A percentile compares a stretch with the other conserved stretches of the same genome.
Conservation (phyloP, 306 rosid genomes). For the Calophaca sinica region DNA sequence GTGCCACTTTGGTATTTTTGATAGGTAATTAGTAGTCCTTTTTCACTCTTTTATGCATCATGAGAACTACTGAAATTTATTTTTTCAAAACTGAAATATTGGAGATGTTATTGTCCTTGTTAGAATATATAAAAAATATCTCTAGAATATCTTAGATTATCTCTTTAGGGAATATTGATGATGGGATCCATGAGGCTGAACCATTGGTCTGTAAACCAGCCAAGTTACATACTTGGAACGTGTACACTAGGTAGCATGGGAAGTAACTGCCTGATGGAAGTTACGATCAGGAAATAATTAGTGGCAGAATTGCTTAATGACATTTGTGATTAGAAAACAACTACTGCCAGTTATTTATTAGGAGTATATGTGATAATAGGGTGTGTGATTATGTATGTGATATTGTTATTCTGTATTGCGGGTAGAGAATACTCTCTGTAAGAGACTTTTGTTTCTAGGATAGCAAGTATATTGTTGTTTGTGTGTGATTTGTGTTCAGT, state of each 20-base stretch:
- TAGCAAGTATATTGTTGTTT: background rate
- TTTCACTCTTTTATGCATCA: slow-evolving; percentile 8
- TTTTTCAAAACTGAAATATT: background rate
- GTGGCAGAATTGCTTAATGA: background rate
- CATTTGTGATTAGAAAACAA: background rate
- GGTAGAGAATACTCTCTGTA: background rate
- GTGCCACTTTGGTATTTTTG: slow-evolving; percentile 12
- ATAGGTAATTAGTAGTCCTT: slow-evolving; percentile 4
- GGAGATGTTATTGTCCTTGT: background rate
- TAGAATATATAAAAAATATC: background rate
- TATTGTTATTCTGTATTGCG: background rate
- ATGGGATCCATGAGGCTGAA: background rate
- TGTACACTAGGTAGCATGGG: slow-evolving; percentile 4
- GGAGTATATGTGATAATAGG: background rate
- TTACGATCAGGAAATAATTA: background rate
- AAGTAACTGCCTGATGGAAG: slow-evolving; percentile 14
- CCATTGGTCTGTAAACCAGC: slow-evolving; percentile 21
- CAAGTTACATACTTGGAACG: background rate
- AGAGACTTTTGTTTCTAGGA: background rate
- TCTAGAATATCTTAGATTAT: background rate
- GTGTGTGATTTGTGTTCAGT: background rate
- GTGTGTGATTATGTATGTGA: background rate
- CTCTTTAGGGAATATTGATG: background rate
- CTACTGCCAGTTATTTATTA: background rate
- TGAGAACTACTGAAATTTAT: slow-evolving; percentile 23